Evolutionary conservation across 495 filamentous ascomycete species (phyloP).

Genomic region (Aspergillus sclerotiicarbonarius): DNA sequence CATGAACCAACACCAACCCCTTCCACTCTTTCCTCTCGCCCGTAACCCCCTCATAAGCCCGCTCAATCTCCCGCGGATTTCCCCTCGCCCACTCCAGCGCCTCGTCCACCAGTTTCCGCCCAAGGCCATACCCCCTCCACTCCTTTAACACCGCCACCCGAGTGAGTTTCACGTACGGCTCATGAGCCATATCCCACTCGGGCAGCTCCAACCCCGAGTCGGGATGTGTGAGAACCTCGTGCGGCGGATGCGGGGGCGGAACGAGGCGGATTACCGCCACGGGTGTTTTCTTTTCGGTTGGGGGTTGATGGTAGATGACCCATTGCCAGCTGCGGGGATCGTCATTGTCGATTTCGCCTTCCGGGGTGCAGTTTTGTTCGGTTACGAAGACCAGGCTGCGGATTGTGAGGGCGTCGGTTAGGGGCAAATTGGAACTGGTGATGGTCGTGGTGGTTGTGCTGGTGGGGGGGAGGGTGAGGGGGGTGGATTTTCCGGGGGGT

Average conservation of each 20-base stretch:
- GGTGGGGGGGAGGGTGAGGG: constrained; percentile 23
- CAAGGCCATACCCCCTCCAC: constrained; percentile 16
- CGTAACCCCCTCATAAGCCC: constrained; percentile 26
- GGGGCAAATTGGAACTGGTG: constrained; percentile 44
- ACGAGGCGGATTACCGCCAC: constrained; percentile 76
- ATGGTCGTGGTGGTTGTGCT: constrained; percentile 12
- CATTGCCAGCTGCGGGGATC: constrained; percentile 79
- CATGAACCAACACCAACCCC: constrained; percentile 72
- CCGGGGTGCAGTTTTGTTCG: constrained; percentile 67
- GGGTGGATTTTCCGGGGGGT: constrained; percentile 20
- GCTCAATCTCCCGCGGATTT: constrained; percentile 50
- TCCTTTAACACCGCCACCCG: constrained; percentile 11
- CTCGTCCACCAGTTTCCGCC: constrained; percentile 55
- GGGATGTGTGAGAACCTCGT: constrained; percentile 20
- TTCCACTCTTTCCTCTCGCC: constrained; percentile 54
- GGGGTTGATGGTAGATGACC: constrained; percentile 57
- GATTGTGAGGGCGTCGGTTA: constrained; percentile 71
- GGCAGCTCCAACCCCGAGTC: neutral
- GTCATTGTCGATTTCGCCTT: constrained; percentile 75
- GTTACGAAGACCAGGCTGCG: constrained; percentile 73
- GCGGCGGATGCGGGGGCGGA: constrained; percentile 49
- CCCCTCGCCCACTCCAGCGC: constrained; percentile 60
- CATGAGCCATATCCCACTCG: constrained; percentile 37
- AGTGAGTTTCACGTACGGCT: constrained; percentile 58
- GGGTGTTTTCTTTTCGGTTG: neutral